A percentile compares a stretch with the other conserved stretches of the same genome.
phyloP scores from a whole-genome alignment of 495 filamentous ascomycete genomes.

The Penicillium soppii region DNA sequence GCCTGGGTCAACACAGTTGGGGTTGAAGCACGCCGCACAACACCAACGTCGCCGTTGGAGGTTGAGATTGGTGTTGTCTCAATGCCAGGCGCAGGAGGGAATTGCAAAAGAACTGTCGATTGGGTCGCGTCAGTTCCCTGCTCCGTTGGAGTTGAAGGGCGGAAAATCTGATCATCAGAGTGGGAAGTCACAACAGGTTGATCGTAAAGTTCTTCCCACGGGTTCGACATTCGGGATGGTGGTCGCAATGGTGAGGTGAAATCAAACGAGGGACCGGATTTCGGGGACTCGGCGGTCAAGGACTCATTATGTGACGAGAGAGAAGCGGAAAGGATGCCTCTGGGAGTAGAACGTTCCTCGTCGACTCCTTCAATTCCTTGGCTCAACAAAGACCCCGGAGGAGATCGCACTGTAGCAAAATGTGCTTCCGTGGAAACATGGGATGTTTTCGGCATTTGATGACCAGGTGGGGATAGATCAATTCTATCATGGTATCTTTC shows the following conservation, averaged over 20 bases:
- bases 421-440: constrained; percentile 16
- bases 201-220: constrained; percentile 36
- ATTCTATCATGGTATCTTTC: constrained; percentile 42
- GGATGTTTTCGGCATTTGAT: constrained; percentile 16
- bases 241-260: constrained; percentile 32
- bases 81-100: constrained; percentile 36
- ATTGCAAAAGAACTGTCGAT: constrained; percentile 41
- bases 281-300: constrained; percentile 28
- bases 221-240: constrained; percentile 40
- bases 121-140: constrained; percentile 12
- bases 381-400: constrained; percentile 35
- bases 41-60: constrained; percentile 1
- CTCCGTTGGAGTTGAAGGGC: constrained; percentile 29
- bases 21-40: constrained; percentile 18
- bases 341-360: constrained; percentile 34
- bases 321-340: constrained; percentile 33
- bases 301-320: constrained; percentile 37
- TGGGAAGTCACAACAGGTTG: constrained; percentile 10
- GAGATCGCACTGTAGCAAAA: constrained; percentile 24
- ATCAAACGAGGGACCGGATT: constrained; percentile 30
- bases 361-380: constrained; percentile 35
- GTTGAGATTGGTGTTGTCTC: constrained; percentile 18
- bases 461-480: constrained; percentile 33
- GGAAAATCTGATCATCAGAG: constrained; percentile 29
- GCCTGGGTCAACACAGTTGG: constrained; percentile 12